Evolutionary conservation across 2,329 filamentous ascomycete species (phyloP), one percentile per base, ranked within the genome.

Genomic region (Fusarium sp.): DNA sequence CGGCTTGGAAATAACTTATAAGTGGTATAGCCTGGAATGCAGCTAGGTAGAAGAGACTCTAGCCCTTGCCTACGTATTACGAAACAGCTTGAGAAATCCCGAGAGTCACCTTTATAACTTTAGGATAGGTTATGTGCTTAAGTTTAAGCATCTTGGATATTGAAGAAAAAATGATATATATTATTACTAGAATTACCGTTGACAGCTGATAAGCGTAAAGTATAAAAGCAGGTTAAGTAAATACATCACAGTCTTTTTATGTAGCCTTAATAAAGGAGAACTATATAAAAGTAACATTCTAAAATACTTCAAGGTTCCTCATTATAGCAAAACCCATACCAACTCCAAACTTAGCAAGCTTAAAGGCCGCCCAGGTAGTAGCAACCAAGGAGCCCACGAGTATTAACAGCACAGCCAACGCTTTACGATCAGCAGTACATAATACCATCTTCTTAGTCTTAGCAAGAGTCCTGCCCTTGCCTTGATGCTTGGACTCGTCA

Each of bases 11-110:
- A 49, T 31, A 12, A 14, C 20, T 11, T 15, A 18, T 0, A 47
- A 22, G 8, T 6, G 12, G 0, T 7, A 1, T 7, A 15, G 6
- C 45, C 6, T 7, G 1, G 0, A 22, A 22, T 6, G 6, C 9
- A 28, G 44, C 24, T 20, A 3, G 18, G 1, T 17, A 31, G 28
- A 49, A 18, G 20, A 31, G 6, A 2, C 0, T 4, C 7, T 17
- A 17, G 3, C 5, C 20, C 2, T 31, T n/a, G 0, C 28, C 20
- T 3, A n/a, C 6, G 12, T 3, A 3, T 11, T 33, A 33, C 13
- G 5, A 33, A 33, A 33, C 26, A 31, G 4, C 9, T 31, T 22
- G 9, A 31, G 4, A 33, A 33, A 6, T 13, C 33, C 12, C 1
- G 33, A 33, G 33, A 33, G 4, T 33, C 6, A 33, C 33, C 13